Conservation (phyloP, 2,329 filamentous ascomycete genomes). For the Paraphaeosphaeria minitans region DNA sequence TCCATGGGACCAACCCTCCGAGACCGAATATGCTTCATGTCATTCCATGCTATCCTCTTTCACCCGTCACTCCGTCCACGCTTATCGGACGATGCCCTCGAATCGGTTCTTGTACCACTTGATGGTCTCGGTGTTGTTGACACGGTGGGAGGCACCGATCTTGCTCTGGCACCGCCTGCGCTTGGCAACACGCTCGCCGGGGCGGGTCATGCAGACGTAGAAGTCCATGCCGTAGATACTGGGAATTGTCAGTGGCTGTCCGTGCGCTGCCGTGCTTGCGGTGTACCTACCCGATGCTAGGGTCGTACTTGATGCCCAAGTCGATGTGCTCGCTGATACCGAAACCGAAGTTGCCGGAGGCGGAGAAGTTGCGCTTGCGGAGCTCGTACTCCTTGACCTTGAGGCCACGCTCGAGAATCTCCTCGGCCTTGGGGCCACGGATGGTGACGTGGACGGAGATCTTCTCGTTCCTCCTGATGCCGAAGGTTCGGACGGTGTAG, state of each 20-base stretch:
- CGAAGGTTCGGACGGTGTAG: conserved; percentile 99
- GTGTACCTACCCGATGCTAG: conserved; percentile 46
- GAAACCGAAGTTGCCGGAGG: conserved; percentile 96
- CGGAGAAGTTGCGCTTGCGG: conserved; percentile 98
- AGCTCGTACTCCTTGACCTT: conserved; percentile 99
- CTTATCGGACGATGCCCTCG: conserved; percentile 99
- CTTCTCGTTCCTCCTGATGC: conserved; percentile 99
- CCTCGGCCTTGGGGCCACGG: conserved; percentile 98
- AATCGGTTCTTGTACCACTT: conserved; percentile 98
- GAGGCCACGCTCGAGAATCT: conserved; percentile 99
- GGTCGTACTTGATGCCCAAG: conserved; percentile 85
- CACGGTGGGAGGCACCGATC: conserved; percentile 87
- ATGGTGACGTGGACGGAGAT: conserved; percentile 99
- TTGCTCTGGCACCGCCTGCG: conserved; percentile 86
- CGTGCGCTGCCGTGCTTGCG: not conserved
- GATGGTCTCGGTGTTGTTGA: conserved; percentile 93
- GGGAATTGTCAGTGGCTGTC: conserved; percentile 26
- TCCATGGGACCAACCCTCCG: conserved; percentile 45
- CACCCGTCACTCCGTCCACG: conserved; percentile 32
- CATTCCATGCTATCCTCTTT: conserved; percentile 35
- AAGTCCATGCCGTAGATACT: conserved; percentile 84
- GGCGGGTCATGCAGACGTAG: conserved; percentile 99
- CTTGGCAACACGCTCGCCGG: conserved; percentile 96
- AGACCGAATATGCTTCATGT: conserved; percentile 46
- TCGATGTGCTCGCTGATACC: conserved; percentile 99